These are phyloP conservation scores for Leccinum griseonigrum DNA, from an alignment of 1,284 basidiomycete species.

Conservation along the genomic window DNA sequence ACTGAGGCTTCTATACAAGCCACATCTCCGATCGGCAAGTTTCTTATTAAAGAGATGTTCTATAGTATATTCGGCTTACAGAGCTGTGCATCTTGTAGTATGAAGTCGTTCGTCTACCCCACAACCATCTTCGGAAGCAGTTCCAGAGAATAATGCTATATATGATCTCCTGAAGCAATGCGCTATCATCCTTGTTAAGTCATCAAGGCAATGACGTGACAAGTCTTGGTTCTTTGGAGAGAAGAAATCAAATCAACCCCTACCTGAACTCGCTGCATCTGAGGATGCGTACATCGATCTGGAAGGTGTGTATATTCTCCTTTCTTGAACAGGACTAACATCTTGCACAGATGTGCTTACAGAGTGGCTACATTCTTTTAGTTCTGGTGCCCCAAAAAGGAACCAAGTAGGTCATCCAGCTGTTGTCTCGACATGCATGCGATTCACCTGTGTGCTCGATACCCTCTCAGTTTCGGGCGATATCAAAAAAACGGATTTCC, in stretches of 20 bases:
- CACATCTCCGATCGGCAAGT: conserved; percentile 30
- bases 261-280: conserved; percentile 39
- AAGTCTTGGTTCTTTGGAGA: conserved; percentile 56
- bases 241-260: conserved; percentile 61
- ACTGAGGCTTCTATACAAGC: conserved; percentile 34
- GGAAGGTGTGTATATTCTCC: conserved; percentile 44
- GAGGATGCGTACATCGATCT: conserved; percentile 39
- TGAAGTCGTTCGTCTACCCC: conserved; percentile 51
- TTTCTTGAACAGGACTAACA: not conserved
- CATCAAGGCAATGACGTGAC: conserved; percentile 52
- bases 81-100: conserved; percentile 5
- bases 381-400: conserved; percentile 50
- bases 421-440: conserved; percentile 76
- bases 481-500: conserved; percentile 68
- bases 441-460: conserved; percentile 88
- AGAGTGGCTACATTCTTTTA: conserved; percentile 47
- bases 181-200: conserved; percentile 61
- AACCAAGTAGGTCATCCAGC: conserved; percentile 65
- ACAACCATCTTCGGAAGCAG: conserved; percentile 43
- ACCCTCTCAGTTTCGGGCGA: conserved; percentile 82
- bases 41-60: not conserved
- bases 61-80: not conserved
- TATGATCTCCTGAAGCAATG: conserved; percentile 68
- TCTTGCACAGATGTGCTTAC: conserved; percentile 51
- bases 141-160: conserved; percentile 50